Conservation (phyloP, 805 yeast genomes). For the Candida boleticola region DNA sequence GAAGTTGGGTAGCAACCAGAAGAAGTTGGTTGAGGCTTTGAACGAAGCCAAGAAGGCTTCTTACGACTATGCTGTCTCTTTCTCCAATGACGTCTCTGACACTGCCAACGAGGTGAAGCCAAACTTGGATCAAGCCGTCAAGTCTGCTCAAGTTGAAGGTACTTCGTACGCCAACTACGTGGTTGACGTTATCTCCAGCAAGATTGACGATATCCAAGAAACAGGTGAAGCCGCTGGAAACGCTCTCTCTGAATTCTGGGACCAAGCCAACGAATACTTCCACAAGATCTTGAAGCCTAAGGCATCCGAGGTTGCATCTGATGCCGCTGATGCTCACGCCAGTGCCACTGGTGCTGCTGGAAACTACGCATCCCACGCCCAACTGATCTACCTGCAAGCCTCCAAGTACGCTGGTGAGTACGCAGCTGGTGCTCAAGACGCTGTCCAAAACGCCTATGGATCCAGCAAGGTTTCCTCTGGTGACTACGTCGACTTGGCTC, state of each 20-base stretch:
- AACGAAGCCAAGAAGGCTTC: slow-evolving; percentile 16
- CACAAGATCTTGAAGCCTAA: not conserved
- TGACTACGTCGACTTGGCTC: not conserved
- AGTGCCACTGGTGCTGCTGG: slow-evolving; percentile 3
- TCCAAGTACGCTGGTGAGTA: slow-evolving; percentile 3
- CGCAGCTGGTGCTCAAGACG: slow-evolving; percentile 3
- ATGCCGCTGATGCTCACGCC: slow-evolving; percentile 3
- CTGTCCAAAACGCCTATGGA: slow-evolving; percentile 10
- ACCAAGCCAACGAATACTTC: not conserved
- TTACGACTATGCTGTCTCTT: slow-evolving; percentile 15
- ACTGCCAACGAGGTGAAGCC: slow-evolving; percentile 10
- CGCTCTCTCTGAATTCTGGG: not conserved
- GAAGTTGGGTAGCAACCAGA: slow-evolving; percentile 9
- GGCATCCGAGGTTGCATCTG: slow-evolving; percentile 1
- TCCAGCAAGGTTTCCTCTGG: not conserved
- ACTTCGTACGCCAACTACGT: slow-evolving; percentile 5
- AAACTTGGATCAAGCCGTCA: slow-evolving; percentile 10
- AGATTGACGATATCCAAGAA: not conserved
- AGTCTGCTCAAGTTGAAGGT: slow-evolving; percentile 9
- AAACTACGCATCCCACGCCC: slow-evolving; percentile 1
- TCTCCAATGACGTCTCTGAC: slow-evolving; percentile 11
- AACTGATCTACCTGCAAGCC: slow-evolving; percentile 1
- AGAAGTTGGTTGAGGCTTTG: slow-evolving; percentile 15
- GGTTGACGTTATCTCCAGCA: not conserved
- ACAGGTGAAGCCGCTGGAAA: not conserved